Percentiles rank a stretch among this genome's conserved stretches.
Conservation (phyloP, 495 filamentous ascomycete genomes). For the Choiromyces venosus region DNA sequence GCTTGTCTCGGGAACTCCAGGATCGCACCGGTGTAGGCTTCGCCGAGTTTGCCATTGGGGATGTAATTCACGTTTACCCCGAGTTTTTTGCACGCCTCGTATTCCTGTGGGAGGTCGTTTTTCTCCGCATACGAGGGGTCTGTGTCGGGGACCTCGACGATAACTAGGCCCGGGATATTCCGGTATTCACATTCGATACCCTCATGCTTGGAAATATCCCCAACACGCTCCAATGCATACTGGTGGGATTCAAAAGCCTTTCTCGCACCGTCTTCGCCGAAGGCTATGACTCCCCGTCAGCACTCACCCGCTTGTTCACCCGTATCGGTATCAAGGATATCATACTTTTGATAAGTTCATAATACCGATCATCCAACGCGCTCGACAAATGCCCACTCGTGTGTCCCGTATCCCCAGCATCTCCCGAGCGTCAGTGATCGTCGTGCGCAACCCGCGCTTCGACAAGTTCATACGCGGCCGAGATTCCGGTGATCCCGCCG, state of each 20-base stretch:
- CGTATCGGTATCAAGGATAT: no score
- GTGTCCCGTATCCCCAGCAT: slow-evolving; percentile 52
- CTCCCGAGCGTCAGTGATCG: slow-evolving; percentile 54
- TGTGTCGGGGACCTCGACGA: slow-evolving; percentile 37
- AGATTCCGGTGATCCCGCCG: slow-evolving; percentile 54
- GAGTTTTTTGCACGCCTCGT: slow-evolving; percentile 44
- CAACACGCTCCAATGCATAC: slow-evolving; percentile 52
- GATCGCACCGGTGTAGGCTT: slow-evolving; percentile 50
- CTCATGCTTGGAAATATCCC: slow-evolving; percentile 48
- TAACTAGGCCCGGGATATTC: slow-evolving; percentile 46
- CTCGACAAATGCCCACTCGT: slow-evolving; percentile 54
- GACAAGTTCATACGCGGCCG: slow-evolving; percentile 53
- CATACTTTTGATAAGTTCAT: slow-evolving; percentile 48
- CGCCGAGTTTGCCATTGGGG: slow-evolving; percentile 50
- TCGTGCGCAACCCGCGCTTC: slow-evolving; percentile 48
- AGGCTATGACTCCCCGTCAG: slow-evolving; percentile 35
- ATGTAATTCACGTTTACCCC: slow-evolving; percentile 47
- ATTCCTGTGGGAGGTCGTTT: slow-evolving; percentile 45
- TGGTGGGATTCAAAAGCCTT: slow-evolving; percentile 52
- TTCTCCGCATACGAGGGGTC: slow-evolving; percentile 47
- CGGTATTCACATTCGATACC: slow-evolving; percentile 56
- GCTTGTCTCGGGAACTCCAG: slow-evolving; percentile 50
- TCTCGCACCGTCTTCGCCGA: slow-evolving; percentile 49
- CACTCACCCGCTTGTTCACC: neutral
- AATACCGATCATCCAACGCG: slow-evolving; percentile 52